These are phyloP conservation scores for Fusarium hainanense DNA, from an alignment of 2,329 filamentous ascomycete species.

Conservation along the genomic window DNA sequence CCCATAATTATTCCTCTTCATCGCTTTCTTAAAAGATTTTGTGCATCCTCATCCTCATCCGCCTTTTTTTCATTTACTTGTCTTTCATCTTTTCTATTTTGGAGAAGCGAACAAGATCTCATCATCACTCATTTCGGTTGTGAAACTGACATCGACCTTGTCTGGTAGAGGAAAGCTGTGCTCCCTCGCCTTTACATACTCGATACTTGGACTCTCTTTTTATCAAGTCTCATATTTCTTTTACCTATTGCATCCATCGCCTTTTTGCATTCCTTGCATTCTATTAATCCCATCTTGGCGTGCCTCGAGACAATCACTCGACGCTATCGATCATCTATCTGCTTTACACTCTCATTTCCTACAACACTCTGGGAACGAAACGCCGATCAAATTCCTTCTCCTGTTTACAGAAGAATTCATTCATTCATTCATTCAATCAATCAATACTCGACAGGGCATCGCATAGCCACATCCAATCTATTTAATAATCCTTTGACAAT, in stretches of 20 bases:
- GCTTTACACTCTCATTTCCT: conserved; percentile 22
- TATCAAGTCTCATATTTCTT: conserved; percentile 7
- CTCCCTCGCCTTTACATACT: conserved; percentile 36
- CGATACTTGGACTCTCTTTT: conserved; percentile 17
- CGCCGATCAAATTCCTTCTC: conserved; percentile 30
- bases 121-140: conserved; percentile 39
- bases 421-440: neutral
- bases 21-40: conserved; percentile 9
- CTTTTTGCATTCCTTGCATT: neutral
- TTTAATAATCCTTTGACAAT: conserved; percentile 3
- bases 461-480: conserved; percentile 3
- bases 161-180: conserved; percentile 41
- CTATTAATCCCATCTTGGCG: conserved; percentile 7
- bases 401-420: neutral
- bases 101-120: conserved; percentile 32
- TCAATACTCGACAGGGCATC: neutral
- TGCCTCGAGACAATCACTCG: neutral
- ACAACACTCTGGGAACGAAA: neutral
- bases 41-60: conserved; percentile 15
- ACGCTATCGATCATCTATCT: conserved; percentile 9
- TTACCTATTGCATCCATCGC: neutral
- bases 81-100: neutral
- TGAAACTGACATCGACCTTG: conserved; percentile 25
- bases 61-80: conserved; percentile 26
- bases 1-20: conserved; percentile 2